Evolutionary conservation across 768 basidiomycete genomes (phyloP).

Genomic region (Paxillus rubicundulus): DNA sequence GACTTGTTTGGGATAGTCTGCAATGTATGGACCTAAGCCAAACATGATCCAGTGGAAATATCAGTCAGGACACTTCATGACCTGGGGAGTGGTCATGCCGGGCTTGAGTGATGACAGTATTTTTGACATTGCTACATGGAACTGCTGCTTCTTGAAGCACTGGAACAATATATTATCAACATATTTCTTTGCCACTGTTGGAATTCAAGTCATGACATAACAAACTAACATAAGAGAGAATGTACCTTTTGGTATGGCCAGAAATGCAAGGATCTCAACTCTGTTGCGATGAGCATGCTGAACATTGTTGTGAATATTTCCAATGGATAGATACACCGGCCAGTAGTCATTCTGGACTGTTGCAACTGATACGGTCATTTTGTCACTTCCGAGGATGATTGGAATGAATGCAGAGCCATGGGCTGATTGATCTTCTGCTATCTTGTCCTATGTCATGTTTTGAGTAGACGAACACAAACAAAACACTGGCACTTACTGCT

Average conservation of each 20-base stretch:
- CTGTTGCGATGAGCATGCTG: slow-evolving; percentile 4
- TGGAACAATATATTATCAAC: slow-evolving; percentile 10
- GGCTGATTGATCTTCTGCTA: no score
- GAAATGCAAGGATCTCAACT: slow-evolving; percentile 15
- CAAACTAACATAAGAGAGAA: slow-evolving; percentile 6
- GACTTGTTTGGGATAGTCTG: slow-evolving; percentile 39
- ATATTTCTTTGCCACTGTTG: neutral
- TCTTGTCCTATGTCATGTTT: no score
- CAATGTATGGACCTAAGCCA: slow-evolving; percentile 36
- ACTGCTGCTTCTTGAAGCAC: slow-evolving; percentile 29
- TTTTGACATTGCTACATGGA: slow-evolving; percentile 31
- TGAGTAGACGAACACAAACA: no score
- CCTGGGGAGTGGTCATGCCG: no score
- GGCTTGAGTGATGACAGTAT: no score
- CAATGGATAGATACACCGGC: slow-evolving; percentile 11
- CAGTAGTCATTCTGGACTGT: slow-evolving; percentile 11
- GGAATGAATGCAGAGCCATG: no score
- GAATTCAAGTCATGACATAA: neutral
- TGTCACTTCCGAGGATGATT: no score
- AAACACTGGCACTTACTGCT: no score
- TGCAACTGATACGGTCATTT: no score
- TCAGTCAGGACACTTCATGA: no score
- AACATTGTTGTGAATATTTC: slow-evolving; percentile 11
- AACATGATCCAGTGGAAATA: slow-evolving; percentile 11
- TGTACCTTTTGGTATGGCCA: slow-evolving; percentile 27